Conservation (phyloP, 768 basidiomycete genomes). For the Trametes villosa region DNA sequence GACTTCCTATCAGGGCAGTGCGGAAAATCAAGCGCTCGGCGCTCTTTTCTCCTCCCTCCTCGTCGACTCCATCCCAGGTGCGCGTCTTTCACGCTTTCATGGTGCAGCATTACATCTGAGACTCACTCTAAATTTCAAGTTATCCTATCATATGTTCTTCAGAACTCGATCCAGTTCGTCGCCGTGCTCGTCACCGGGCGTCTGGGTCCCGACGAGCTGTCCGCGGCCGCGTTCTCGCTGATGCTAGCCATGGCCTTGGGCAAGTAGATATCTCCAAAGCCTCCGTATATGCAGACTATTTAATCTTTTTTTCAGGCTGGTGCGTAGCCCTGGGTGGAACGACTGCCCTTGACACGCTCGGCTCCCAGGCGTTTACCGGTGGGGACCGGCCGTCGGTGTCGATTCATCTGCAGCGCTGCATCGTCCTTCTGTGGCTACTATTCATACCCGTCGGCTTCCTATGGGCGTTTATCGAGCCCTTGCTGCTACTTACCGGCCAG, state of each 20-base stretch:
- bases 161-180: conserved; percentile 74
- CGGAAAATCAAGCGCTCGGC: conserved; percentile 19
- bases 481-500: conserved; percentile 68
- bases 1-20: conserved; percentile 19
- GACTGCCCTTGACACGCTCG: conserved; percentile 76
- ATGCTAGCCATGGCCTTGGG: conserved; percentile 77
- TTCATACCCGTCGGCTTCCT: conserved; percentile 63
- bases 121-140: conserved; percentile 41
- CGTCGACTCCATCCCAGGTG: conserved; percentile 63
- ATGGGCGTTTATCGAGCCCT: conserved; percentile 68
- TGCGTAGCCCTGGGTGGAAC: conserved; percentile 79
- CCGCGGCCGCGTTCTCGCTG: conserved; percentile 71
- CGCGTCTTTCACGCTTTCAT: conserved; percentile 18
- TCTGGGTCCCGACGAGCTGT: conserved; percentile 70
- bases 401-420: conserved; percentile 71
- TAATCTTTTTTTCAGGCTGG: conserved; percentile 57
- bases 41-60: conserved; percentile 52
- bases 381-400: conserved; percentile 62
- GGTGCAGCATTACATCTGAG: not conserved
- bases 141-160: conserved; percentile 70
- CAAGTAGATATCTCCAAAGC: conserved; percentile 37
- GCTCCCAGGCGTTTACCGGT: conserved; percentile 78
- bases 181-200: conserved; percentile 67
- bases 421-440: conserved; percentile 64
- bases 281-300: too few relatives aligned